Base-by-base conservation (phyloP, 2,329 filamentous ascomycete species). In the Monosporascus sp. region DNA sequence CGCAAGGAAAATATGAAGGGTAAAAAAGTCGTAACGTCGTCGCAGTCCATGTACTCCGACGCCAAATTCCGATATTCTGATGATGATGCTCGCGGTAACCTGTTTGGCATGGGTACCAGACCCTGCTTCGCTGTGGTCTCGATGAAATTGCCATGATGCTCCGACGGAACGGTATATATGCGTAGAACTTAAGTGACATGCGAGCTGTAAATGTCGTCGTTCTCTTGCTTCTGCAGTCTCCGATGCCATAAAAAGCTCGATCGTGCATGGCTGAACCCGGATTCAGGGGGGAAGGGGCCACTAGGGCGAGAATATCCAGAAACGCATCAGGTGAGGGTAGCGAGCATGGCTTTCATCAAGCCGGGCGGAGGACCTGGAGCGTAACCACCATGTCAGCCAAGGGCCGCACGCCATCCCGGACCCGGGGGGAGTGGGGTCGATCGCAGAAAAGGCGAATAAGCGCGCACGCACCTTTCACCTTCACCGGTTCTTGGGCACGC, bases 301-400 rank as follows among this genome's bases (percentile, higher is more conserved):
- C 14, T 11, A 7, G 5, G n/a, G 43, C 17, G 20, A 27, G 24
- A 44, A 26, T 35, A 40, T 27, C 20, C 14, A 3, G 20, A 52
- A 52, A 16, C 38, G 14, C 19, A 55, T 77, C 65, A 89, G 48
- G 86, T 90, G 59, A 89, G 71, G 50, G 86, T 89, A 51, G 80
- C 80, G 70, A 90, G 74, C 86, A 89, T 88, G 50, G 85, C 85
- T 65, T 81, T 82, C 68, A 90, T 70, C 58, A 88, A 70, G 53
- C 73, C 76, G 53, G 86, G 82, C 57, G 81, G 80, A 48, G 86
- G 85, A 64, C 79, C 86, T 89, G 70, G 52, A 56, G 48, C 44
- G 58, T 43, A 40, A 40, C 31, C 37, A 55, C 22, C 44, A 24
- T 52, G 55, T 63, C 60, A 70, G 68, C 51, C 11, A 51, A 48